Base-by-base conservation (phyloP, 2,329 filamentous ascomycete genomes). In the Clarireedia monteithiana region DNA sequence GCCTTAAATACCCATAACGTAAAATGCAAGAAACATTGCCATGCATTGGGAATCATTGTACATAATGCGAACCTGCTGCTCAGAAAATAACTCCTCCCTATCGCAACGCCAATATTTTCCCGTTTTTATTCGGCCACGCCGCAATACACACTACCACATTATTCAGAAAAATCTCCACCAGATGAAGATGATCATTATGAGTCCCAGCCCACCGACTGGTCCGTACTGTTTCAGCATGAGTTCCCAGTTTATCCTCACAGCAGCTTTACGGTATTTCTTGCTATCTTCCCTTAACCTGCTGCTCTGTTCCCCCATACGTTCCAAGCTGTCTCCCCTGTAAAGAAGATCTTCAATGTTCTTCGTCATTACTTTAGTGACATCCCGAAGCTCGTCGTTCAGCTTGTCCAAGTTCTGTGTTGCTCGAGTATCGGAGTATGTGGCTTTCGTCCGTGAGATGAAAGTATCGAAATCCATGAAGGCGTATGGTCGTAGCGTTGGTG, bases 301-400 rank as follows among this genome's bases (percentile, higher is more conserved):
- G 66, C 88, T 95, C 69, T 96, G 87, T 75, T 97, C 92, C 59
- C 94, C 92, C 94, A 99, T 99, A 67, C 91, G 83, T 75, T 99
- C 94, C 64, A 99, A 74, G 67, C 86, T 94, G 71, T 99, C 94
- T 27, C 94, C 94, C 60, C 95, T 80, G 71, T 99, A 99, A 53
- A 99, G 77, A 68, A 99, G 75, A 72, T 99, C 94, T 77, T 99
- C 94, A 64, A 99, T 97, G 72, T 99, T 99, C 82, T 97, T 97
- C 55, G 91, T 97, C 95, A 99, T 99, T 69, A 99, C 91, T 75
- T 96, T 91, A 1, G 94, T 97, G 55, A 99, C 95, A 73, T 97
- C 94, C 71, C 91, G 87, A 63, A 99, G 82, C 79, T 99, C 95
- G 69, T 96, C 90, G 69, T 99, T 97, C 63, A 99, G 78, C 74